These are phyloP conservation scores for Ceratocystis papillata DNA, from an alignment of 2,329 filamentous ascomycete genomes.

Conservation along the genomic window DNA sequence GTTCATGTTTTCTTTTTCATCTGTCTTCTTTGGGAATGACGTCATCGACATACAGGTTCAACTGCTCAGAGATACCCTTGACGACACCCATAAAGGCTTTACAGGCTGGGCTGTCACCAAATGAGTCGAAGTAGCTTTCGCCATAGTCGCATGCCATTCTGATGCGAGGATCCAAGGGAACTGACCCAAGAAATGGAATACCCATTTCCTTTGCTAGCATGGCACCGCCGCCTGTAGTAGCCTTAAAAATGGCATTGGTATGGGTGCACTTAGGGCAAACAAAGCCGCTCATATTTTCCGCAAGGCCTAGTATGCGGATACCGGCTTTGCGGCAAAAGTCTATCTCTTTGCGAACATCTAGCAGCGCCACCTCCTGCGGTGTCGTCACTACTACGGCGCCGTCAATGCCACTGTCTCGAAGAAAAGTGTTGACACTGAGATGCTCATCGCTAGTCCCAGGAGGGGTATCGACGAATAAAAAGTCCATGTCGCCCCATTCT, in stretches of 20 bases:
- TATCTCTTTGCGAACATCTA: constrained; percentile 94
- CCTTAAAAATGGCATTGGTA: constrained; percentile 72
- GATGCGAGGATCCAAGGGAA: constrained; percentile 86
- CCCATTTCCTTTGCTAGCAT: constrained; percentile 74
- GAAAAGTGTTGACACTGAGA: constrained; percentile 79
- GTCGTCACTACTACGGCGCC: constrained; percentile 90
- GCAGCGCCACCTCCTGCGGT: constrained; percentile 81
- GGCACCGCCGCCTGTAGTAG: constrained; percentile 78
- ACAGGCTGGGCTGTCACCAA: constrained; percentile 85
- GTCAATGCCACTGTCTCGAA: constrained; percentile 85
- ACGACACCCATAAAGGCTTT: constrained; percentile 73
- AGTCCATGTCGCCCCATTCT: constrained; percentile 92
- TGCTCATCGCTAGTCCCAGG: constrained; percentile 95
- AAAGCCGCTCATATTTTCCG: constrained; percentile 97
- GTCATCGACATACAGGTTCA: constrained; percentile 51
- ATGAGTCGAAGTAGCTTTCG: constrained; percentile 92
- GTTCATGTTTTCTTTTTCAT: constrained; percentile 25
- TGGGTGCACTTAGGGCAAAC: constrained; percentile 88
- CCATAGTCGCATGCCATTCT: constrained; percentile 96
- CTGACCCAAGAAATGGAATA: constrained; percentile 78
- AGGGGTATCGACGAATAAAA: constrained; percentile 86
- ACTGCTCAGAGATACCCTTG: constrained; percentile 53
- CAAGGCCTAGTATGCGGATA: constrained; percentile 75
- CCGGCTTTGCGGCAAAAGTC: constrained; percentile 95
- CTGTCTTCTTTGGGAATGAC: constrained; percentile 36